Evolutionary conservation across 2,329 filamentous ascomycete genomes (phyloP), one percentile per base, ranked within the genome.

Genomic region (Hymenoscyphus fructigenus): DNA sequence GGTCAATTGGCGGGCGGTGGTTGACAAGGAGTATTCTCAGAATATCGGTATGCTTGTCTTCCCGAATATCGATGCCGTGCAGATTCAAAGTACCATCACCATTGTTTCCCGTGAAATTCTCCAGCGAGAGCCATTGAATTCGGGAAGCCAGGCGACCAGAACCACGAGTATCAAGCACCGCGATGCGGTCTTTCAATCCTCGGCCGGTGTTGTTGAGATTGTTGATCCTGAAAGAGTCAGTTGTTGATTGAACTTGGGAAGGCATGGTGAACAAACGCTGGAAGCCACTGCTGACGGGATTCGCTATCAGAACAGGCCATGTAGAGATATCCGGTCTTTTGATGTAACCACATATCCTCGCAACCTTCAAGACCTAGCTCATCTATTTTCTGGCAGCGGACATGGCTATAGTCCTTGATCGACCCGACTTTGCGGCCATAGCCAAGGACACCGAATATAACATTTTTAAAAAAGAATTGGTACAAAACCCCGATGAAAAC

Each of bases 11-110:
- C 20, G 75, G 76, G 15, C 74, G 71, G 38, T 75, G 73, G 58
- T 78, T 79, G 63, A 78, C 70, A 41, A 78, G 66, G 61, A 76
- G 73, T 55, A 78, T 72, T 9, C 69, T 69, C 20, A 76, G 64
- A 4, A 59, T 64, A 44, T 69, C 65, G 4, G 69, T 64, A 17
- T 72, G 55, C 5, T 65, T 29, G 61, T 72, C 71, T 10, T 70
- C 64, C n/a, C 69, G 67, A 17, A 76, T 71, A 61, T 78, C 75
- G 20, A 79, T 69, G 3, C 74, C 75, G 20, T 76, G 73, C 32
- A 78, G 70, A 60, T 75, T 74, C 10, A 78, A 63, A 5, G 71
- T 72, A 12, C 64, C 68, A 50, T 73, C 72, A 3, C 72, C 72
- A 10, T 70, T 69, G 29, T 65, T 68, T 0, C 72, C 73, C 6